These are phyloP conservation scores for Alnus rubra DNA, from an alignment of 306 rosid species.

Conservation along the genomic window DNA sequence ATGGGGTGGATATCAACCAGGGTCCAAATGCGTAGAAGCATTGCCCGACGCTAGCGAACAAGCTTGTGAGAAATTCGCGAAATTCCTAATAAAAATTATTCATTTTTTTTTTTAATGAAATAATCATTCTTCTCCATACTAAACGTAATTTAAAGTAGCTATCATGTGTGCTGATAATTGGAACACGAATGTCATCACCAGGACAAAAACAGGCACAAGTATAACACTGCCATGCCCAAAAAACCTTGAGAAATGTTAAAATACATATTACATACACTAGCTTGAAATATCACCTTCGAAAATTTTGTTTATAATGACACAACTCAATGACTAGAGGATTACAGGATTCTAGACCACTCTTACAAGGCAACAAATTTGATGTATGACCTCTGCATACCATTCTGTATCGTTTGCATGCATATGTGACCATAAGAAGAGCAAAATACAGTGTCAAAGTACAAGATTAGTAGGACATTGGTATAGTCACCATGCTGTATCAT, in stretches of 20 bases:
- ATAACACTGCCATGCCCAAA: conserved; percentile 5
- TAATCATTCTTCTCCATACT: too few relatives aligned
- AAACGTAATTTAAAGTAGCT: too few relatives aligned
- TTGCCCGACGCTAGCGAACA: too few relatives aligned
- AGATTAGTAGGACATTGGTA: conserved; percentile 2
- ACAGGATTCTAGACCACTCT: conserved; percentile 28
- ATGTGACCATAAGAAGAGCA: conserved; percentile 1
- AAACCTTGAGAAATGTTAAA: conserved; percentile 17
- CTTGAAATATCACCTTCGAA: conserved; percentile 11
- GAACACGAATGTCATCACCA: too few relatives aligned
- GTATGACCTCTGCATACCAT: conserved; percentile 21
- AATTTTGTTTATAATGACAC: conserved; percentile 16
- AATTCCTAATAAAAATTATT: too few relatives aligned
- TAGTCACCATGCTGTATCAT: not conserved
- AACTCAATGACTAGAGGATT: conserved; percentile 24
- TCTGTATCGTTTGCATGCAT: conserved; percentile 13
- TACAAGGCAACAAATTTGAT: conserved; percentile 15
- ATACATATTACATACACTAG: conserved; percentile 21
- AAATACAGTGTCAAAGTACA: conserved; percentile 2
- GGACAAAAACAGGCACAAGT: not conserved
- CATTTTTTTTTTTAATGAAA: too few relatives aligned
- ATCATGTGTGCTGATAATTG: too few relatives aligned
- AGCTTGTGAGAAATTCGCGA: too few relatives aligned
- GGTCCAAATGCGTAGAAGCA: too few relatives aligned
- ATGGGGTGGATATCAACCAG: not conserved